A percentile compares a stretch with the other conserved stretches of the same genome.
Evolutionary conservation across 805 yeast genomes (phyloP).

Genomic region (Candida nemodendra): DNA sequence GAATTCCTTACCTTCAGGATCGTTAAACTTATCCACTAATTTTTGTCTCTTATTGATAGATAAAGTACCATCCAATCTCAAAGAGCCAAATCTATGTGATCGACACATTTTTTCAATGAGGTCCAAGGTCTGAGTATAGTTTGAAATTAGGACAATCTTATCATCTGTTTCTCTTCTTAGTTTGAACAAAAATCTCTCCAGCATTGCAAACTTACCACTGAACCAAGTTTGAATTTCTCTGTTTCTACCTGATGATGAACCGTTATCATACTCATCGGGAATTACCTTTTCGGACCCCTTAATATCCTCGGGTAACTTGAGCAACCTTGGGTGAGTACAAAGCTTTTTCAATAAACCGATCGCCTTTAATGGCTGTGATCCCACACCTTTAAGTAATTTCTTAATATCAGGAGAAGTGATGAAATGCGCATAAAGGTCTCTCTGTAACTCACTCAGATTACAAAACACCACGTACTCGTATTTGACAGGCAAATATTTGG

Average conservation of each 20-base stretch:
- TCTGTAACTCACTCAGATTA: slow-evolving; percentile 75
- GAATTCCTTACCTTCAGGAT: slow-evolving; percentile 85
- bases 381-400: slow-evolving; percentile 60
- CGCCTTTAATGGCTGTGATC: slow-evolving; percentile 84
- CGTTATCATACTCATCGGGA: slow-evolving; percentile 71
- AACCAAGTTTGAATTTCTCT: slow-evolving; percentile 75
- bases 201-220: slow-evolving; percentile 83
- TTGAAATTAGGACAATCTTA: slow-evolving; percentile 90
- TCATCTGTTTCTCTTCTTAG: slow-evolving; percentile 83
- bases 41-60: slow-evolving; percentile 89
- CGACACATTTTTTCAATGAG: slow-evolving; percentile 86
- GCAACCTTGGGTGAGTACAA: slow-evolving; percentile 90
- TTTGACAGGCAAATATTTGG: slow-evolving; percentile 92
- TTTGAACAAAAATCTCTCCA: slow-evolving; percentile 79
- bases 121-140: slow-evolving; percentile 92
- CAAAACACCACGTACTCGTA: slow-evolving; percentile 97
- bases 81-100: slow-evolving; percentile 63
- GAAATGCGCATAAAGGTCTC: slow-evolving; percentile 65
- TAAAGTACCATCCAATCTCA: slow-evolving; percentile 92
- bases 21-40: slow-evolving; percentile 85
- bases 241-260: slow-evolving; percentile 50
- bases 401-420: slow-evolving; percentile 77
- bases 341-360: slow-evolving; percentile 85
- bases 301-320: slow-evolving; percentile 75
- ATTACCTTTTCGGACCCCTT: slow-evolving; percentile 62